A percentile compares a stretch with the other conserved stretches of the same genome.
Conservation (phyloP, 768 basidiomycete genomes). For the Botryobasidium botryosum region DNA sequence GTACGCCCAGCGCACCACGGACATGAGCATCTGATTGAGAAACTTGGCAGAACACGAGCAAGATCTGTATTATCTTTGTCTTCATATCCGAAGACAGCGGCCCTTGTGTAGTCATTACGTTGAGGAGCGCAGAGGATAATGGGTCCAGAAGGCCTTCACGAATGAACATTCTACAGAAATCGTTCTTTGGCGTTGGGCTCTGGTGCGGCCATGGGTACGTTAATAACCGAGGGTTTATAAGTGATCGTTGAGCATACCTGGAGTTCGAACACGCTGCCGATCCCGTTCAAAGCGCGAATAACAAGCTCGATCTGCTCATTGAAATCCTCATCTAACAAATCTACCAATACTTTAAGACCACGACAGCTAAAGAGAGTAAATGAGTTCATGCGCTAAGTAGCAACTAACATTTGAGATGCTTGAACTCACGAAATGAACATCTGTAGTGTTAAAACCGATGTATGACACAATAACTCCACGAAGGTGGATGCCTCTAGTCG, state of each 20-base stretch:
- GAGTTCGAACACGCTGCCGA: conserved; percentile 88
- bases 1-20: conserved; percentile 75
- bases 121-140: conserved; percentile 71
- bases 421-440: conserved; percentile 91
- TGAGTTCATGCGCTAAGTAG: too few species aligned
- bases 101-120: conserved; percentile 57
- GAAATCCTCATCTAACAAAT: conserved; percentile 94
- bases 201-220: conserved; percentile 23
- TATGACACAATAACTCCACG: conserved; percentile 79
- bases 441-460: conserved; percentile 84
- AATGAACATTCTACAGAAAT: conserved; percentile 97
- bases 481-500: conserved; percentile 92
- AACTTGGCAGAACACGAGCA: conserved; percentile 85
- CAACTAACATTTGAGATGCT: too few species aligned
- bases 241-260: conserved; percentile 14
- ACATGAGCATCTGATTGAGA: conserved; percentile 93
- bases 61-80: conserved; percentile 74
- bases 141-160: conserved; percentile 90
- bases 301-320: conserved; percentile 80
- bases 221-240: not conserved
- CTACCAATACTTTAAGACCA: conserved; percentile 84
- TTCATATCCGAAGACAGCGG: conserved; percentile 56
- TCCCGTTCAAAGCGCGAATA: conserved; percentile 84
- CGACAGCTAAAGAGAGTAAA: conserved; percentile 54
- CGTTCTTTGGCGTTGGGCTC: conserved; percentile 92